Percentiles rank a stretch among this genome's conserved stretches.
phyloP scores from a whole-genome alignment of 2,329 filamentous ascomycete genomes.

The Beauveria brongniartii region DNA sequence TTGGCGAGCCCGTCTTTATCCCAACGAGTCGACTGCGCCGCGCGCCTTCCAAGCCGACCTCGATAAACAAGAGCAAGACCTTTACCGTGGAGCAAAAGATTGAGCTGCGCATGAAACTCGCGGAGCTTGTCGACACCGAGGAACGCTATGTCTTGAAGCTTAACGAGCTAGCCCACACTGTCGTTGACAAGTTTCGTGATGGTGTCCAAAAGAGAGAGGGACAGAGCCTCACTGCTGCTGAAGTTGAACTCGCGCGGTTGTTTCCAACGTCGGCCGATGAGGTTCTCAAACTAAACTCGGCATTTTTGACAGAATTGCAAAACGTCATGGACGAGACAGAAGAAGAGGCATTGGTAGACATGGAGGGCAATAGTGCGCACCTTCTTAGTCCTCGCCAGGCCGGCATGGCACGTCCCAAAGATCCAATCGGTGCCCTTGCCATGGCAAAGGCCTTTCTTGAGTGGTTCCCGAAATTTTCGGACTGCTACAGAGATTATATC shows the following conservation, averaged over 20 bases:
- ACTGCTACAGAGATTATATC: constrained; percentile 91
- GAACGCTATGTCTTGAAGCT: constrained; percentile 88
- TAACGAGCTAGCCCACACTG: constrained; percentile 69
- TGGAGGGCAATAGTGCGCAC: constrained; percentile 48
- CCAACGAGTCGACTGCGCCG: constrained; percentile 78
- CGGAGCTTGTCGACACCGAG: constrained; percentile 86
- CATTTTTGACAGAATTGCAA: constrained; percentile 69
- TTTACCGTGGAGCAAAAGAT: constrained; percentile 79
- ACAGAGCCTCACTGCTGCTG: constrained; percentile 61
- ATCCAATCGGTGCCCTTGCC: constrained; percentile 68
- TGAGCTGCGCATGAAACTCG: constrained; percentile 78
- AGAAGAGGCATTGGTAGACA: constrained; percentile 67
- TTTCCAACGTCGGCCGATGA: constrained; percentile 75
- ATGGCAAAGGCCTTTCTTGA: constrained; percentile 77
- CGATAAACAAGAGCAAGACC: constrained; percentile 66
- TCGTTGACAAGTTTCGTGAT: constrained; percentile 72
- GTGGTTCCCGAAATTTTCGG: constrained; percentile 88
- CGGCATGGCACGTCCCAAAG: constrained; percentile 43
- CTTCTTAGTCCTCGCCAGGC: constrained; percentile 35
- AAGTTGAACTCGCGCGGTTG: constrained; percentile 63
- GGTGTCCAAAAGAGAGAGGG: constrained; percentile 52
- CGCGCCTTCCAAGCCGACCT: constrained; percentile 78
- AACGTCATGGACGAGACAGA: constrained; percentile 76
- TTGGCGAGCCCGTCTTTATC: constrained; percentile 79
- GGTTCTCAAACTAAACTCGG: constrained; percentile 74